phyloP scores from a whole-genome alignment of 2,329 filamentous ascomycete species.

The Monilinia aucupariae region DNA sequence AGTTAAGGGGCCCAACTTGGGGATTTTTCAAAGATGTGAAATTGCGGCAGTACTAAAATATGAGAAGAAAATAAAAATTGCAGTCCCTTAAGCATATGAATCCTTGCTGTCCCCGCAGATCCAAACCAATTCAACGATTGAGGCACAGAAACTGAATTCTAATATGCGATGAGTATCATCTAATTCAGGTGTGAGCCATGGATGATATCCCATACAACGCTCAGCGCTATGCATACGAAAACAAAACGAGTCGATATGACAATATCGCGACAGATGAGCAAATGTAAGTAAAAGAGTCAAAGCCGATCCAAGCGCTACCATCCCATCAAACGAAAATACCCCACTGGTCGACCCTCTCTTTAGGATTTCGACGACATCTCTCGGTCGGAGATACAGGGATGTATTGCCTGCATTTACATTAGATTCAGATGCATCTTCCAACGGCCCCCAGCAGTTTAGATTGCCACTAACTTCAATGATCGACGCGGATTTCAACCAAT shows the following conservation, averaged over 20 bases:
- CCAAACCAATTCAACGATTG: background rate
- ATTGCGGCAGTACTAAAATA: background rate
- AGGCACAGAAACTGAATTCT: background rate
- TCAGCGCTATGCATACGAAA: background rate
- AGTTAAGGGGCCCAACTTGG: background rate
- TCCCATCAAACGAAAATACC: background rate
- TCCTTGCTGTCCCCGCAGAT: background rate
- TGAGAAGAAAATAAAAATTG: background rate
- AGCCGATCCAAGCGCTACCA: background rate
- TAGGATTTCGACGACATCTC: background rate
- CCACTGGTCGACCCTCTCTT: background rate
- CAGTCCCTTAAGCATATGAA: background rate
- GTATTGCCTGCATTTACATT: background rate
- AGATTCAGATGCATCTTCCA: background rate
- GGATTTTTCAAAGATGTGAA: background rate
- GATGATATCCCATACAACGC: slow-evolving; percentile 1
- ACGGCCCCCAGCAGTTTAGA: background rate
- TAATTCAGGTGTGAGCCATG: background rate
- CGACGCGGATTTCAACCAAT: background rate
- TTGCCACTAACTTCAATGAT: background rate
- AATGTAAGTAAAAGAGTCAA: background rate
- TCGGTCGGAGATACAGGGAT: background rate
- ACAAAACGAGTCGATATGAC: background rate
- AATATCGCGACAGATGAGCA: background rate
- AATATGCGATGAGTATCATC: background rate